phyloP scores from a whole-genome alignment of 352 stramenopile species.

The Lagenidium giganteum region DNA sequence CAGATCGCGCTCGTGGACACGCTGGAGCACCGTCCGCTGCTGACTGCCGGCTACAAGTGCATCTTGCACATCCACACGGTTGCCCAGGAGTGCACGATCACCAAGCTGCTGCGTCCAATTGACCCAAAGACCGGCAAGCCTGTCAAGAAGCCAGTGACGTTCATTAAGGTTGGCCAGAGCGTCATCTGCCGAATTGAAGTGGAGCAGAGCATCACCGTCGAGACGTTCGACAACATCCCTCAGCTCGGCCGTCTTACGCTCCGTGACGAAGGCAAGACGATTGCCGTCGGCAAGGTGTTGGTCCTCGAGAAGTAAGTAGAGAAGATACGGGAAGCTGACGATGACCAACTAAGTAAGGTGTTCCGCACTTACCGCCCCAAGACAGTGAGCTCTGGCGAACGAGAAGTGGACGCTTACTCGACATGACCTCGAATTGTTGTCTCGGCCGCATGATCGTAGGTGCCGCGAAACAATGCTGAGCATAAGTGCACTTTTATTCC shows the following conservation, averaged over 20 bases:
- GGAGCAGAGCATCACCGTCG: slow-evolving; percentile 91
- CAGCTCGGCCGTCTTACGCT: slow-evolving; percentile 98
- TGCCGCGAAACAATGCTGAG: too few relatives aligned
- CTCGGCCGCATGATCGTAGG: too few relatives aligned
- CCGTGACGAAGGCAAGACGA: slow-evolving; percentile 98
- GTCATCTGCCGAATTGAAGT: slow-evolving; percentile 94
- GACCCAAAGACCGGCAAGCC: slow-evolving; percentile 89
- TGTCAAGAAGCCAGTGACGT: slow-evolving; percentile 91
- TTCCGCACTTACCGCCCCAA: too few relatives aligned
- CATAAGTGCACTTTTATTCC: too few relatives aligned
- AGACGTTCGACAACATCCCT: slow-evolving; percentile 93
- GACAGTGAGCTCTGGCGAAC: too few relatives aligned
- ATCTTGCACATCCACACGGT: slow-evolving; percentile 98
- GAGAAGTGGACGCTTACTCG: too few relatives aligned
- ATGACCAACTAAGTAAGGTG: too few relatives aligned
- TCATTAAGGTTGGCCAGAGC: slow-evolving; percentile 94
- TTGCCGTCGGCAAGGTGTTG: slow-evolving; percentile 97
- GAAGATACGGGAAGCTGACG: slow-evolving; percentile 7
- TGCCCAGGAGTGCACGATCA: slow-evolving; percentile 93
- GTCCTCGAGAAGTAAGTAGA: slow-evolving; percentile 83
- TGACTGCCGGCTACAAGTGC: slow-evolving; percentile 96
- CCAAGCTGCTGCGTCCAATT: slow-evolving; percentile 88
- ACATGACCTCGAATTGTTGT: too few relatives aligned
- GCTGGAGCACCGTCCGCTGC: slow-evolving; percentile 94
- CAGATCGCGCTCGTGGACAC: slow-evolving; percentile 96